phyloP scores from a whole-genome alignment of 2,329 filamentous ascomycete species.

The Penicillium sp. region DNA sequence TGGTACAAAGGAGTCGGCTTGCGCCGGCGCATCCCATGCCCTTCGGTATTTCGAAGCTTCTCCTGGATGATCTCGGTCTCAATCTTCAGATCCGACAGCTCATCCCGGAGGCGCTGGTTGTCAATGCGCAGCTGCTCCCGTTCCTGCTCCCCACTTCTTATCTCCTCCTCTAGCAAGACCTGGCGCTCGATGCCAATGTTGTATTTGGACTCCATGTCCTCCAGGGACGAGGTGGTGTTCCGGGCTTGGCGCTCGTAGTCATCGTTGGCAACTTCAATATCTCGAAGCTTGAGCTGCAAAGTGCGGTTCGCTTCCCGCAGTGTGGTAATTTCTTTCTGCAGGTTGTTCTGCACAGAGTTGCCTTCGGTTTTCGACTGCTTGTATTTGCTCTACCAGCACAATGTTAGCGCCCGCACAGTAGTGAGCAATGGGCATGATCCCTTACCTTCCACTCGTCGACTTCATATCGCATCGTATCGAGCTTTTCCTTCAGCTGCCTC shows the following conservation, averaged over 20 bases:
- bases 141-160: slow-evolving; percentile 83
- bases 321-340: slow-evolving; percentile 93
- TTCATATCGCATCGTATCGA: slow-evolving; percentile 74
- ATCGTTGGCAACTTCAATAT: slow-evolving; percentile 96
- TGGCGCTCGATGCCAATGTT: slow-evolving; percentile 85
- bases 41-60: slow-evolving; percentile 69
- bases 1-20: slow-evolving; percentile 45
- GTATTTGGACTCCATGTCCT: slow-evolving; percentile 95
- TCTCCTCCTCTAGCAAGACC: slow-evolving; percentile 91
- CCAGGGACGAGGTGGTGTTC: slow-evolving; percentile 88
- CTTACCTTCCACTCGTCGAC: slow-evolving; percentile 95
- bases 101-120: slow-evolving; percentile 77
- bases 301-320: slow-evolving; percentile 76
- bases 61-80: slow-evolving; percentile 90
- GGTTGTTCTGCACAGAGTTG: slow-evolving; percentile 67
- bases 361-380: slow-evolving; percentile 88
- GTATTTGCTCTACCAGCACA: slow-evolving; percentile 67
- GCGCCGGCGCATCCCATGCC: slow-evolving; percentile 43
- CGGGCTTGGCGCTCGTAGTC: slow-evolving; percentile 94
- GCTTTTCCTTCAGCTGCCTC: slow-evolving; percentile 73
- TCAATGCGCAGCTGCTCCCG: slow-evolving; percentile 83
- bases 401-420: slow-evolving; percentile 5
- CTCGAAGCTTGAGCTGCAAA: slow-evolving; percentile 72
- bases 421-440: not conserved
- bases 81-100: slow-evolving; percentile 85